Base-by-base conservation (phyloP, 2,329 filamentous ascomycete genomes). In the Lasiodiplodia sp. region DNA sequence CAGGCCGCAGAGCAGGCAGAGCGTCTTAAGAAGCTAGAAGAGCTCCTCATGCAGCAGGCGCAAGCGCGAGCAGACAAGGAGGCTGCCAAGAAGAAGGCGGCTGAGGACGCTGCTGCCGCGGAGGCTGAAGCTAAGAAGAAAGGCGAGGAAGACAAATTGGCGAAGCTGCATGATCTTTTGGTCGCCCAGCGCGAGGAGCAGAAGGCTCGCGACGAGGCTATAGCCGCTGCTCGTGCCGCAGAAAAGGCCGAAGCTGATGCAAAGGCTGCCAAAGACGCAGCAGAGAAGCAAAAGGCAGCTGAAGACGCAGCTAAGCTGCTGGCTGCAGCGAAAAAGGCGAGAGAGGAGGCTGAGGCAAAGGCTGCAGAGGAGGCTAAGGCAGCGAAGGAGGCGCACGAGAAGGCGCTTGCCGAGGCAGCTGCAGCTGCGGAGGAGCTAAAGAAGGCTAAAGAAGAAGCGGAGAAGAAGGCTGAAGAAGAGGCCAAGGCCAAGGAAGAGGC, bases 361-460 rank as follows among this genome's bases (percentile, higher is more conserved):
- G 72, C 71, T 4, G 73, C 75, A 65, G 78, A 77, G 69, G 76
- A 78, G 69, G 73, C 73, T 16, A 73, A 73, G 47, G 71, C 72
- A n/a, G 69, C 68, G 8, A 70, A 70, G 66, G 72, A 75, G 65
- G 74, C 76, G 51, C 75, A 74, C 16, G 74, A 74, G 8, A 71
- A 72, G n/a, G 74, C 76, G 47, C 72, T 75, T 2, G 75, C 69
- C 14, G 84, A 84, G 68, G 80, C 82, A 3, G 81, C 84, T 62
- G 76, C 79, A 37, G 81, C 78, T 11, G 81, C 85, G 58, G 86
- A 86, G 70, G 86, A 86, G 70, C 87, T 90, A 51, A 84, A 84
- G 16, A 82, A 84, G 69, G 85, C 84, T 1, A 82, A 84, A 70
- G 82, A 81, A 40, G 83, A 84, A 66, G 81, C 83, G 2, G 82